Evolutionary conservation across 768 basidiomycete genomes (phyloP).

Genomic region (Naganishia antarctica): DNA sequence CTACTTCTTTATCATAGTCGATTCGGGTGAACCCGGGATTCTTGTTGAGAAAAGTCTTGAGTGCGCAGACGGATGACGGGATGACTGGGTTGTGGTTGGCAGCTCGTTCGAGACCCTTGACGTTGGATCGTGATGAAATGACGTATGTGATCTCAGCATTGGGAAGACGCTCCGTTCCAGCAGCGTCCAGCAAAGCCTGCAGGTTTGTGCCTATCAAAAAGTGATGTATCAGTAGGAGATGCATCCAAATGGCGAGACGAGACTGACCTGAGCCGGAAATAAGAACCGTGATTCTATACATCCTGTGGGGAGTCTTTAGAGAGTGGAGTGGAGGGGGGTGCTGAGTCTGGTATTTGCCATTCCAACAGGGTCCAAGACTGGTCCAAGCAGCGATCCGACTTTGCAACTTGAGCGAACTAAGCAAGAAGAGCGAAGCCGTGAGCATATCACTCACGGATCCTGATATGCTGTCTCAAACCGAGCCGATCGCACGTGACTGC

Average conservation of each 20-base stretch:
- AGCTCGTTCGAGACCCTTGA: slow-evolving; percentile 82
- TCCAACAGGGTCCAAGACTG: no score
- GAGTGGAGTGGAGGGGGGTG: no score
- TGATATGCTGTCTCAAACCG: no score
- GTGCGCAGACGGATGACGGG: slow-evolving; percentile 71
- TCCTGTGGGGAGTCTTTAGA: no score
- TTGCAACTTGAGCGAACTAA: no score
- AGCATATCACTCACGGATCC: no score
- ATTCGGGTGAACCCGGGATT: slow-evolving; percentile 67
- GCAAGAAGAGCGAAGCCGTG: no score
- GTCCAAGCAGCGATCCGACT: no score
- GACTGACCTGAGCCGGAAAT: slow-evolving; percentile 63
- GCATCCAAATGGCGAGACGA: background rate
- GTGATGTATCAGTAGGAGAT: slow-evolving; percentile 3
- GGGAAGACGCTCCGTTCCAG: slow-evolving; percentile 65
- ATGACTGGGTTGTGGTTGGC: slow-evolving; percentile 62
- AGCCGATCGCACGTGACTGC: no score
- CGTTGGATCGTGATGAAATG: slow-evolving; percentile 84
- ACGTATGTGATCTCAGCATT: slow-evolving; percentile 70
- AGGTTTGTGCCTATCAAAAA: slow-evolving; percentile 84
- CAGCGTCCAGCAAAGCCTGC: slow-evolving; percentile 87
- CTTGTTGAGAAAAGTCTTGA: slow-evolving; percentile 74
- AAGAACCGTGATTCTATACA: slow-evolving; percentile 55
- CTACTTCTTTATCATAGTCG: slow-evolving; percentile 81
- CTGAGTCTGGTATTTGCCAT: no score